phyloP scores from a whole-genome alignment of 805 yeast species.

The Saccharomycopsis capsularis region DNA sequence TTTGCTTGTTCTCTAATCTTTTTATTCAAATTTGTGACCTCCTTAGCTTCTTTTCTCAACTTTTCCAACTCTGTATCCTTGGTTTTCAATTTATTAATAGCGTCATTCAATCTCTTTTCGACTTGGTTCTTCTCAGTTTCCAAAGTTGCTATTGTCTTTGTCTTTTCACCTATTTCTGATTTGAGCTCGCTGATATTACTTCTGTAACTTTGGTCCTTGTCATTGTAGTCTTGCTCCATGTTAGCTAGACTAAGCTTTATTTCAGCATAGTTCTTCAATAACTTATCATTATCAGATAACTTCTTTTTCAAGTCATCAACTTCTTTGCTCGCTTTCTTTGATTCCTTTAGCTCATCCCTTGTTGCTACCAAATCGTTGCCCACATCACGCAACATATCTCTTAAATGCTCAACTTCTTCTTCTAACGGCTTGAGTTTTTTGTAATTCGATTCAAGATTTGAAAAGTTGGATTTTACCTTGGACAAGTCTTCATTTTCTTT shows the following conservation, averaged over 20 bases:
- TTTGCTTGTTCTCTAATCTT: constrained; percentile 34
- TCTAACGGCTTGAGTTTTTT: constrained; percentile 28
- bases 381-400: constrained; percentile 68
- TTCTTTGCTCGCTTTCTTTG: constrained; percentile 19
- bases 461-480: constrained; percentile 2
- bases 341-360: constrained; percentile 46
- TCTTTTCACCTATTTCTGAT: constrained; percentile 26
- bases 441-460: constrained; percentile 4
- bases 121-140: constrained; percentile 27
- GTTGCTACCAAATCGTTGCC: constrained; percentile 77
- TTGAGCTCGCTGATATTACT: constrained; percentile 23
- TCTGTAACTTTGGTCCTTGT: constrained; percentile 18
- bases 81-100: constrained; percentile 25
- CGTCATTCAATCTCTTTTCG: constrained; percentile 24
- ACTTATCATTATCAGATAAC: constrained; percentile 19
- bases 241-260: constrained; percentile 17
- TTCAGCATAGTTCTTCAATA: constrained; percentile 18
- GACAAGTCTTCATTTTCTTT: constrained; percentile 1
- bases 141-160: constrained; percentile 26
- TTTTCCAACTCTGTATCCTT: constrained; percentile 15
- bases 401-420: constrained; percentile 61
- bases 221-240: constrained; percentile 18
- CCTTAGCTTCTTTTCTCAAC: constrained; percentile 10
- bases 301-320: constrained; percentile 19
- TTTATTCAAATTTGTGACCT: constrained; percentile 26